phyloP scores from a whole-genome alignment of 768 basidiomycete species.

The Naganishia onofrii region DNA sequence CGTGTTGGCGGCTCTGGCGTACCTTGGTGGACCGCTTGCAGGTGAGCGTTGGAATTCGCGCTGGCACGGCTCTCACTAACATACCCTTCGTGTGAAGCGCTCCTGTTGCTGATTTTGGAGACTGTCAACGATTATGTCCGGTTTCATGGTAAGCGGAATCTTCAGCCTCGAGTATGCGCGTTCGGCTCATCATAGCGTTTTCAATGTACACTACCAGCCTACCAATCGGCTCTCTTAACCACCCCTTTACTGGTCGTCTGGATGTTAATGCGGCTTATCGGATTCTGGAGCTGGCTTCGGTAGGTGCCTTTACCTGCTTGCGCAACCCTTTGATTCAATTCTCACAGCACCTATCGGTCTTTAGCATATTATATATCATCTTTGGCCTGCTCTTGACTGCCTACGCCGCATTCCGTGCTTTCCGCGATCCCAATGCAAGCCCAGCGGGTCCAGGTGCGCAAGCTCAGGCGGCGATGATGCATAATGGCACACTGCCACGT shows the following conservation, averaged over 20 bases:
- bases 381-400: conserved; percentile 55
- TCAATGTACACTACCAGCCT: conserved; percentile 59
- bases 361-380: conserved; percentile 57
- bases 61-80: background rate
- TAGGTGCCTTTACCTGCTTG: background rate
- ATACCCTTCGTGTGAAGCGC: conserved; percentile 54
- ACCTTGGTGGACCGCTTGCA: conserved; percentile 68
- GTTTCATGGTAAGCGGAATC: conserved; percentile 63
- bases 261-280: conserved; percentile 59
- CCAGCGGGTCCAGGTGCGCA: conserved; percentile 55
- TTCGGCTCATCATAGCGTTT: background rate
- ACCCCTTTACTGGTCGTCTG: conserved; percentile 63
- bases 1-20: conserved; percentile 63
- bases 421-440: conserved; percentile 51
- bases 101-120: conserved; percentile 67
- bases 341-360: background rate
- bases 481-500: conserved; percentile 53
- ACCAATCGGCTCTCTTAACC: conserved; percentile 71
- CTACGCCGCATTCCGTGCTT: conserved; percentile 60
- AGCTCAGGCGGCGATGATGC: conserved; percentile 55
- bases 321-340: background rate
- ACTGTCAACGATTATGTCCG: conserved; percentile 73
- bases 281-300: conserved; percentile 59
- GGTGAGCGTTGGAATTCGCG: conserved; percentile 59
- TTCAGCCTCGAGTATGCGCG: background rate